phyloP scores from a whole-genome alignment of 176 grass and related monocot genomes.

The Themeda triandra region DNA sequence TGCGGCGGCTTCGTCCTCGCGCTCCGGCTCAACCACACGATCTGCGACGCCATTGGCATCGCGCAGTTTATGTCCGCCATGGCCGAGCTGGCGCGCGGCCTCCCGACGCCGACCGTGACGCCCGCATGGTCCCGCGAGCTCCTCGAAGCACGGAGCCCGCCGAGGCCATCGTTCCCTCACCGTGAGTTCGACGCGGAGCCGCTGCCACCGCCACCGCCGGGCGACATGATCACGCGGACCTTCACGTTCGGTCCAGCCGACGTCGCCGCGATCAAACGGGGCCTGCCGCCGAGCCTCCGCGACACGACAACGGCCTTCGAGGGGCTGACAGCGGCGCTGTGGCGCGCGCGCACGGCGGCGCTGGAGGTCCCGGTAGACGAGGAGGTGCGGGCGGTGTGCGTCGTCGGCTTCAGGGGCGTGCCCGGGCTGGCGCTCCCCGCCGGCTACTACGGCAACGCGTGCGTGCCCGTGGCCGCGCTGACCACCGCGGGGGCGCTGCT shows the following conservation, averaged over 20 bases:
- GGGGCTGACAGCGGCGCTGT: slow-evolving; percentile 20
- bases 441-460: slow-evolving; percentile 55
- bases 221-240: slow-evolving; percentile 3
- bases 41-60: slow-evolving; percentile 41
- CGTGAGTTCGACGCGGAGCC: slow-evolving; percentile 11
- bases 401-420: slow-evolving; percentile 16
- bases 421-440: not conserved
- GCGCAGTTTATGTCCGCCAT: slow-evolving; percentile 39
- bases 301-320: slow-evolving; percentile 22
- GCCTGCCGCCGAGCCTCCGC: not conserved
- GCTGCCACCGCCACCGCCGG: not conserved
- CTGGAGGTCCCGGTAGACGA: not conserved
- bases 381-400: not conserved
- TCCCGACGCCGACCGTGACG: not conserved
- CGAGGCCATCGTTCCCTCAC: slow-evolving; percentile 22
- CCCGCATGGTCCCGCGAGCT: slow-evolving; percentile 48
- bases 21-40: slow-evolving; percentile 40
- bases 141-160: slow-evolving; percentile 30
- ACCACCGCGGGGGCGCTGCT: not conserved
- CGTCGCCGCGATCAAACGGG: not conserved
- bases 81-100: slow-evolving; percentile 32
- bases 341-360: slow-evolving; percentile 26
- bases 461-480: not conserved
- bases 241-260: slow-evolving; percentile 23
- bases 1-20: slow-evolving; percentile 53